Conservation (phyloP, 2,329 filamentous ascomycete species). For the Ceratocystis lukuohia region DNA sequence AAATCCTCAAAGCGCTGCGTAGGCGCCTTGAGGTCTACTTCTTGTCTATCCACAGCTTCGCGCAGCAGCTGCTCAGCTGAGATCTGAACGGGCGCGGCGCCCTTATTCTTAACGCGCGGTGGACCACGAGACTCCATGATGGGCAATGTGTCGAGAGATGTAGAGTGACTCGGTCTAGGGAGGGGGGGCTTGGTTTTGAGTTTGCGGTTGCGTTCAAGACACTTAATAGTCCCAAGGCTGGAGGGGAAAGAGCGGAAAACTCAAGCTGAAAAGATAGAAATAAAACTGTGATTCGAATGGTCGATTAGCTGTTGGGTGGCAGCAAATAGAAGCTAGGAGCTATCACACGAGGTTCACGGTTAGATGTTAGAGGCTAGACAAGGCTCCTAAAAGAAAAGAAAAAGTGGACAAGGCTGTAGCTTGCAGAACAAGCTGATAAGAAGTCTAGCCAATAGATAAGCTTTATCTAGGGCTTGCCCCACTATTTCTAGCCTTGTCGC, state of each 20-base stretch:
- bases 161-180: neutral
- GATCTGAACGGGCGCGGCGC: conserved; percentile 77
- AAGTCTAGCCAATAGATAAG: conserved; percentile 15
- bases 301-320: no score
- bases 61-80: conserved; percentile 93
- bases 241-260: no score
- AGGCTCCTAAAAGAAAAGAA: conserved; percentile 2
- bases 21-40: conserved; percentile 72
- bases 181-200: no score
- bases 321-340: neutral
- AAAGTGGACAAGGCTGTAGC: conserved; percentile 17
- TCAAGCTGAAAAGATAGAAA: neutral
- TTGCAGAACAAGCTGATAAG: conserved; percentile 9
- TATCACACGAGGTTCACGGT: no score
- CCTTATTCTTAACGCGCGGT: conserved; percentile 97
- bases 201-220: neutral
- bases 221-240: neutral
- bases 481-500: conserved; percentile 1
- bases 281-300: no score
- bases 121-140: conserved; percentile 86
- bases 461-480: neutral
- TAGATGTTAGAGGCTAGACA: neutral
- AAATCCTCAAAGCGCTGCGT: conserved; percentile 92
- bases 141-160: conserved; percentile 17
- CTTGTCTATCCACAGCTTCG: conserved; percentile 93